Percentiles rank a stretch among this genome's conserved stretches.
Conservation (phyloP, 176 grass and related monocot genomes). For the Chloris gayana region DNA sequence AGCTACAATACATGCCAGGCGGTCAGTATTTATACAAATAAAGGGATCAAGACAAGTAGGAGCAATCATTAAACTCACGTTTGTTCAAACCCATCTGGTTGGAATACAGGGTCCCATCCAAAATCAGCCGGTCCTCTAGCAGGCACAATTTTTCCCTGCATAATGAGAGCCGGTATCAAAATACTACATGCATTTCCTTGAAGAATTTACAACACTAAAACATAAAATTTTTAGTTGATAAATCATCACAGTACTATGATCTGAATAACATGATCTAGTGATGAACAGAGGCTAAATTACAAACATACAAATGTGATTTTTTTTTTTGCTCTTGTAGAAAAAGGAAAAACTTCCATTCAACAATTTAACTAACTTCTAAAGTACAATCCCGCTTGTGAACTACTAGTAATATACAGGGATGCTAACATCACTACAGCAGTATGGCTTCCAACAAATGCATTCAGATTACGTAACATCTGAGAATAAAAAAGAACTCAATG, state of each 20-base stretch:
- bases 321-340: background rate
- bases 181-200: background rate
- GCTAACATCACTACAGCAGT: background rate
- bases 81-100: conserved; percentile 88
- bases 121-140: conserved; percentile 86
- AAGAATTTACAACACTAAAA: background rate
- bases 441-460: background rate
- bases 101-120: conserved; percentile 96
- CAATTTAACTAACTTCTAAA: background rate
- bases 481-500: background rate
- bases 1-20: conserved; percentile 46
- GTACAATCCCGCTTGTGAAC: background rate
- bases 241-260: conserved; percentile 4
- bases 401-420: background rate
- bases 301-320: background rate
- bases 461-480: background rate
- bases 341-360: background rate
- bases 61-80: conserved; percentile 53
- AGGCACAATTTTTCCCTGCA: conserved; percentile 83
- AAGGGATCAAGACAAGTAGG: background rate
- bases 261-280: background rate
- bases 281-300: background rate
- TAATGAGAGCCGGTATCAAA: conserved; percentile 31
- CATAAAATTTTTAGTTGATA: background rate
- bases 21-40: conserved; percentile 1